Percentiles rank a stretch among this genome's conserved stretches.
These are phyloP conservation scores for Mollisiaceae sp. DNA, from an alignment of 2,329 filamentous ascomycete genomes.

Conservation along the genomic window DNA sequence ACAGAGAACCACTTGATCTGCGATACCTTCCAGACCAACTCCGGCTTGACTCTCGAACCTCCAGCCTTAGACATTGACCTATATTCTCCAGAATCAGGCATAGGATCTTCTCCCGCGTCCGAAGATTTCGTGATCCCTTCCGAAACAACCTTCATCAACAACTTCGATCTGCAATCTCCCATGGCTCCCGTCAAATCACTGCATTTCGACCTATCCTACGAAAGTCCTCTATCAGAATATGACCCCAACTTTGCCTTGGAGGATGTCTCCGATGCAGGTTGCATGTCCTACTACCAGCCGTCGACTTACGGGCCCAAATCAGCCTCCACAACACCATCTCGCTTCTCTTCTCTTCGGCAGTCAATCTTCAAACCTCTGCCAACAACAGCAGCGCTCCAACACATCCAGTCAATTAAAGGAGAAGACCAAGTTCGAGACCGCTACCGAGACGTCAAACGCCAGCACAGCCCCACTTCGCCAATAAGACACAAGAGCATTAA, in stretches of 20 bases:
- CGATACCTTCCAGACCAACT: constrained; percentile 15
- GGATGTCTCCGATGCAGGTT: constrained; percentile 11
- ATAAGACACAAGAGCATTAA: not conserved
- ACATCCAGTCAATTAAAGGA: constrained; percentile 13
- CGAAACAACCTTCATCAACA: constrained; percentile 36
- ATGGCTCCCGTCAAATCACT: constrained; percentile 23
- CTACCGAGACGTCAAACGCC: not conserved
- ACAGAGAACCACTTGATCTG: not conserved
- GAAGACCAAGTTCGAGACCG: not conserved
- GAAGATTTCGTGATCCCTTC: constrained; percentile 37
- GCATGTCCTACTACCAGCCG: constrained; percentile 13
- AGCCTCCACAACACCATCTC: constrained; percentile 20
- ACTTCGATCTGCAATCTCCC: constrained; percentile 29
- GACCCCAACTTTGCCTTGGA: constrained; percentile 1
- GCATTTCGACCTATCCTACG: constrained; percentile 25
- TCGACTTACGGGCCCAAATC: constrained; percentile 2
- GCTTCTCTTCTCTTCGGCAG: constrained; percentile 10
- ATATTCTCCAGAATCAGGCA: constrained; percentile 30
- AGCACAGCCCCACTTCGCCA: not conserved
- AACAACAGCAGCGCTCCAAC: constrained; percentile 22
- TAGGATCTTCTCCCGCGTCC: constrained; percentile 22
- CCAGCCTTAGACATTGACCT: constrained; percentile 30
- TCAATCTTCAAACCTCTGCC: constrained; percentile 12
- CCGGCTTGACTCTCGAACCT: constrained; percentile 25
- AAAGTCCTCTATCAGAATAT: constrained; percentile 22